These are phyloP conservation scores for Cutaneotrichosporon sp. DNA, from an alignment of 1,284 basidiomycete species.

Conservation along the genomic window DNA sequence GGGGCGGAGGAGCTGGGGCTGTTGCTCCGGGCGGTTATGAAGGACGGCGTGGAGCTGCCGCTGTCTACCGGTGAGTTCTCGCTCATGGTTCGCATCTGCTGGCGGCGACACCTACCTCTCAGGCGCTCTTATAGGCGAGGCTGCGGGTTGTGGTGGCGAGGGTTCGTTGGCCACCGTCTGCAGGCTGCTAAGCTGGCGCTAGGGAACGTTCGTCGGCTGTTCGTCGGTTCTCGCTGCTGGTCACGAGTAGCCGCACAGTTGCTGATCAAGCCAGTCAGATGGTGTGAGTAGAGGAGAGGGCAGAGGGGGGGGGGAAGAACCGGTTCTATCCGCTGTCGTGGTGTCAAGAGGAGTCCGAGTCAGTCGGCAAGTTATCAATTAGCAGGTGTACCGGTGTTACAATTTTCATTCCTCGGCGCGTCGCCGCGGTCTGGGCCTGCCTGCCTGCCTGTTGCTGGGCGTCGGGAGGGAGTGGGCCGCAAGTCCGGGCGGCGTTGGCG, in stretches of 20 bases:
- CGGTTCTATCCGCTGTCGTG: too few species aligned
- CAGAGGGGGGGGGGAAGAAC: too few species aligned
- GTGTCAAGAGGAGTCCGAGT: neutral
- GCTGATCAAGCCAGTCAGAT: constrained; percentile 2
- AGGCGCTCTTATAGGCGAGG: neutral
- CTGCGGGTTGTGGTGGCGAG: too few species aligned
- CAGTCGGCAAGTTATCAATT: neutral
- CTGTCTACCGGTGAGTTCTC: neutral
- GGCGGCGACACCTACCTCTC: neutral
- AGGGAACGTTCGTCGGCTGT: neutral
- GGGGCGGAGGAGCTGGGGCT: neutral
- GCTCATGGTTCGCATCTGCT: neutral
- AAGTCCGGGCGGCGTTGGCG: neutral
- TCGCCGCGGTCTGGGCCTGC: neutral
- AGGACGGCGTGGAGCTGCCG: neutral
- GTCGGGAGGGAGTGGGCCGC: neutral
- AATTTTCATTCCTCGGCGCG: constrained; percentile 6
- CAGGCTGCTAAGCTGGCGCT: neutral
- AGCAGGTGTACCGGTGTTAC: neutral
- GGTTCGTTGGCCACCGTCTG: too few species aligned
- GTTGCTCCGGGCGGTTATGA: neutral
- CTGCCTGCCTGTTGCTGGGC: neutral
- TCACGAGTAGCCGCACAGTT: neutral
- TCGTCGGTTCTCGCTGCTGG: neutral
- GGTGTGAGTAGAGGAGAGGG: neutral